Evolutionary conservation across 75 land plant genomes (phyloP), one percentile per base, ranked within the genome.

Genomic region (Selaginella moellendorffii): DNA sequence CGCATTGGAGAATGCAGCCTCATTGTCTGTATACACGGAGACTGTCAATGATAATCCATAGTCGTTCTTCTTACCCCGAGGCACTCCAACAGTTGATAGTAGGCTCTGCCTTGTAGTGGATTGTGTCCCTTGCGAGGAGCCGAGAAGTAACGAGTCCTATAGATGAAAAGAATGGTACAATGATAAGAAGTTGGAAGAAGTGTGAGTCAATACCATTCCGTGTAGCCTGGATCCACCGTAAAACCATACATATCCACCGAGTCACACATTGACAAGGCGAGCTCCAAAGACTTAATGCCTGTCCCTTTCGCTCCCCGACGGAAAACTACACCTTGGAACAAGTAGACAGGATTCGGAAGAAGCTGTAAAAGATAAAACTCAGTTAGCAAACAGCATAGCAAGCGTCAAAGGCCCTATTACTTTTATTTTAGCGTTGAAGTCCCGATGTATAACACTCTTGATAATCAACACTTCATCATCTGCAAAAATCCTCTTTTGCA

Each of bases 281-380:
- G 67, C 52, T 92, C 97, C 28, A 92, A 77, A 56, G 97, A 83
- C 79, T 92, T 92, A 73, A 92, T 77, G 65, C 97, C 97, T 72
- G 97, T 92, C 62, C 97, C 97, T 73, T 92, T 92, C n/a, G 97
- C 97, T 63, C 95, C 97, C 67, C 89, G 78, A 24, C 97, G 80
- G n/a, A 88, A 74, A 10, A 84, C 95, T 64, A 88, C 84, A 17
- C 97, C 97, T 79, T 88, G 97, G 76, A 92, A 88, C 24, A 92
- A 82, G 74, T 92, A 92, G 52, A 92, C 95, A 60, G 97, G 97
- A 81, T 92, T 92, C 53, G 95, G 90, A 31, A 92, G 72, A 19
- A 71, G 67, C 97, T 91, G n/a, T n/a, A n/a, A n/a, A 79, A 71
- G n/a, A 25, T 8, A 56, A 56, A 56, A 56, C 8, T 36, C 5